Conservation (phyloP, 148 eudicot species). For the Heliamphora exappendiculata region DNA sequence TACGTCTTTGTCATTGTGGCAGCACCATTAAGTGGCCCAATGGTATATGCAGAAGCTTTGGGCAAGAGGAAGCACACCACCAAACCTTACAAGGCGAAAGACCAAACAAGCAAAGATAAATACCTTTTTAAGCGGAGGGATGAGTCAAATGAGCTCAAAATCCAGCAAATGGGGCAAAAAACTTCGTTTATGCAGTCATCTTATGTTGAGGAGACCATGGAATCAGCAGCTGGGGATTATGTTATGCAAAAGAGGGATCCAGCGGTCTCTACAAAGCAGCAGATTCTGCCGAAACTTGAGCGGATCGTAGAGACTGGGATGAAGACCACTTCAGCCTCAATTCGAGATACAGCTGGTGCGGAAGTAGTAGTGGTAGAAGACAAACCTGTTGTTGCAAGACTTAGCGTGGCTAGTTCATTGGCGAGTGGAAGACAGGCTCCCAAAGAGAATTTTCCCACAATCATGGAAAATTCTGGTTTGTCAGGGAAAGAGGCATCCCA, state of each 20-base stretch:
- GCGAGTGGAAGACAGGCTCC: neutral
- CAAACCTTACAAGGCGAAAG: slow-evolving; percentile 50
- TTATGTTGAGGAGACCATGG: slow-evolving; percentile 28
- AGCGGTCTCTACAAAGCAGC: slow-evolving; percentile 17
- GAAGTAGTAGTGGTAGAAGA: too few species aligned
- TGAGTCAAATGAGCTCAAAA: slow-evolving; percentile 30
- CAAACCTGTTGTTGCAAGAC: neutral
- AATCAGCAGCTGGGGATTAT: slow-evolving; percentile 31
- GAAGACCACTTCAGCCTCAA: slow-evolving; percentile 20
- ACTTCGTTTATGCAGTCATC: slow-evolving; percentile 32
- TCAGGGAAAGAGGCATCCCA: too few species aligned
- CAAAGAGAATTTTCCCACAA: too few species aligned
- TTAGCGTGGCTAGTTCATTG: neutral
- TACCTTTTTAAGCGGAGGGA: slow-evolving; percentile 80
- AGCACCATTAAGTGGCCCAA: slow-evolving; percentile 83
- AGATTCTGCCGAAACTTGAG: slow-evolving; percentile 11
- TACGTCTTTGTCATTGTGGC: slow-evolving; percentile 23
- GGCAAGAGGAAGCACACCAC: slow-evolving; percentile 49
- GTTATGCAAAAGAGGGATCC: slow-evolving; percentile 45
- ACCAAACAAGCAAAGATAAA: slow-evolving; percentile 47
- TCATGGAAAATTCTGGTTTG: slow-evolving; percentile 1
- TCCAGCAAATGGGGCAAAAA: slow-evolving; percentile 22
- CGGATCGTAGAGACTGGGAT: slow-evolving; percentile 2
- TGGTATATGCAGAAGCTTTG: slow-evolving; percentile 63
- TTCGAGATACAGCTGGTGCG: slow-evolving; percentile 2